phyloP scores from a whole-genome alignment of 208 protist genomes.

The Dictyostelium gargantuum region DNA sequence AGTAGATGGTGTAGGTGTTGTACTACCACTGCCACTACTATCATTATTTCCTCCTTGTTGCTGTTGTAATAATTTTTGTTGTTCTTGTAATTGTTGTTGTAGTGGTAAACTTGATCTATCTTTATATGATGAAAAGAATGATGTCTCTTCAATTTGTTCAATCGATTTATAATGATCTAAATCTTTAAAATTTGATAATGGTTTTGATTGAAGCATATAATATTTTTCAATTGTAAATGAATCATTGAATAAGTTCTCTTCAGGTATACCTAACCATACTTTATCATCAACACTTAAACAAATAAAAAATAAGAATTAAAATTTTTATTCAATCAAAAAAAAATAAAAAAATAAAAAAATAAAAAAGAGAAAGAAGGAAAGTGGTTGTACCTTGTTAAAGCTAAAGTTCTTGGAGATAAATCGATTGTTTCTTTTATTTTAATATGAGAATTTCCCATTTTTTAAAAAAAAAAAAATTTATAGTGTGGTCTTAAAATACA shows the following conservation, averaged over 20 bases:
- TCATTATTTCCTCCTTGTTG: background rate
- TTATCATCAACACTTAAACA: constrained; percentile 61
- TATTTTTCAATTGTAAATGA: constrained; percentile 72
- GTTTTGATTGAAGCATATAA: constrained; percentile 61
- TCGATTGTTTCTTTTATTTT: constrained; percentile 55
- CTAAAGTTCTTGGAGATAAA: constrained; percentile 37
- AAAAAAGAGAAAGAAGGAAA: background rate
- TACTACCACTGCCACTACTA: background rate
- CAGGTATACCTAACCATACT: constrained; percentile 60
- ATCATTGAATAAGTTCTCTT: constrained; percentile 69
- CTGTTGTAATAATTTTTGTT: background rate
- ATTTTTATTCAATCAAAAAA: background rate
- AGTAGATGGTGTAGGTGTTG: background rate
- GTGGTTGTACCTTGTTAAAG: constrained; percentile 48
- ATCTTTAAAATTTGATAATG: constrained; percentile 60
- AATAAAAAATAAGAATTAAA: background rate
- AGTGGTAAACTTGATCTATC: constrained; percentile 2
- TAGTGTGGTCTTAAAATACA: background rate
- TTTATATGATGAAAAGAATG: constrained; percentile 56
- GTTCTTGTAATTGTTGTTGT: background rate
- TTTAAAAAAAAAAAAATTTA: too few species aligned
- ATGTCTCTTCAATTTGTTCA: constrained; percentile 47
- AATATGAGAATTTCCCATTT: constrained; percentile 24
- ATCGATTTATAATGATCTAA: constrained; percentile 36
- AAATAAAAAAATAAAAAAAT: background rate